These are phyloP conservation scores for Termitomyces sp. DNA, from an alignment of 768 basidiomycete species.

Conservation along the genomic window DNA sequence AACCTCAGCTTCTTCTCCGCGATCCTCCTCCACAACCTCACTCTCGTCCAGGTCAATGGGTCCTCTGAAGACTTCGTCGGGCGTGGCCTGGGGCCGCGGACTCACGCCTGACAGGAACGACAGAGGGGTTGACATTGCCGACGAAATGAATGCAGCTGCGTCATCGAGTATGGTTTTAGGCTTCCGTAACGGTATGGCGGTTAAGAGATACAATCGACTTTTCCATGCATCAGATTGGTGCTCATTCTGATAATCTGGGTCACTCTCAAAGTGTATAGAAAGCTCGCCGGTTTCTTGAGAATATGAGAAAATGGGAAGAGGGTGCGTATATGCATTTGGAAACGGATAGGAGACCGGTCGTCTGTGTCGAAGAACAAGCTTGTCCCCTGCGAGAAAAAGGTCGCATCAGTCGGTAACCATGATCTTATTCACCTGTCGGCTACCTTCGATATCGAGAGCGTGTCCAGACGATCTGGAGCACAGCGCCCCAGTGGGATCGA, in stretches of 20 bases:
- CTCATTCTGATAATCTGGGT: conserved; percentile 56
- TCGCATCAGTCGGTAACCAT: neutral
- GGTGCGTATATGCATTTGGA: conserved; percentile 75
- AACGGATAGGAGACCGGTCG: conserved; percentile 73
- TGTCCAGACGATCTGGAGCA: conserved; percentile 79
- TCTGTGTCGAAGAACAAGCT: conserved; percentile 69
- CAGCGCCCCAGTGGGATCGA: conserved; percentile 70
- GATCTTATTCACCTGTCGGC: neutral
- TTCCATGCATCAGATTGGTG: conserved; percentile 45
- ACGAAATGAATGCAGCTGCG: conserved; percentile 60
- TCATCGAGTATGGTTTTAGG: conserved; percentile 68
- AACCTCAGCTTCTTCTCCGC: conserved; percentile 71
- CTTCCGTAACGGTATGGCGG: conserved; percentile 61
- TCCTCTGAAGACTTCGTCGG: conserved; percentile 62
- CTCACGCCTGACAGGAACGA: conserved; percentile 41
- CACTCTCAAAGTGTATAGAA: conserved; percentile 50
- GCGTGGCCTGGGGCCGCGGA: conserved; percentile 38
- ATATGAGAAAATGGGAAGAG: conserved; percentile 68
- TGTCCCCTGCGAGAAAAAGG: conserved; percentile 40
- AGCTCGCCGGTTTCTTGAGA: conserved; percentile 51
- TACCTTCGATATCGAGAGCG: conserved; percentile 77
- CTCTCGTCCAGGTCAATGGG: conserved; percentile 73
- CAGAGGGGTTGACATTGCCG: conserved; percentile 56
- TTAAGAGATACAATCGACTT: conserved; percentile 54
- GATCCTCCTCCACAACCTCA: conserved; percentile 75